Percentiles rank a stretch among this genome's conserved stretches.
These are phyloP conservation scores for Penicillium sp. DNA, from an alignment of 2,329 filamentous ascomycete species.

Conservation along the genomic window DNA sequence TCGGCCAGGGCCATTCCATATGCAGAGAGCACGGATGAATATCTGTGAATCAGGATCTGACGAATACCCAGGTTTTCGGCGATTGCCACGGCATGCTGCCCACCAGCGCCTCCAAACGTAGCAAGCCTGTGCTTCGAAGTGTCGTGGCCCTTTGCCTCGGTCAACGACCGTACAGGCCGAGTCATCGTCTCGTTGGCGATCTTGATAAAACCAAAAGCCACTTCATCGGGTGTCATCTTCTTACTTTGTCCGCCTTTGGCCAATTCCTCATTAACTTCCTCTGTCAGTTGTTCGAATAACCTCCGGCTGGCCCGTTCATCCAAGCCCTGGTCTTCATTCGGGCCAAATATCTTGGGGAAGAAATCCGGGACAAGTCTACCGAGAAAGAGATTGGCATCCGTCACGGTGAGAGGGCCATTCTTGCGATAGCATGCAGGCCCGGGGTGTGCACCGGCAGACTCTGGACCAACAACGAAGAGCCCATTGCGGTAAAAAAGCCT, in stretches of 20 bases:
- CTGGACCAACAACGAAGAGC: constrained; percentile 76
- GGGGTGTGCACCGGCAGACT: constrained; percentile 82
- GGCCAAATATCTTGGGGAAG: constrained; percentile 89
- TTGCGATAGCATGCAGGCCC: constrained; percentile 90
- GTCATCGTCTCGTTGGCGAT: constrained; percentile 92
- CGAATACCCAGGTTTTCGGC: constrained; percentile 74
- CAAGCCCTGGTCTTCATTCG: constrained; percentile 71
- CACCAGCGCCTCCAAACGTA: constrained; percentile 83
- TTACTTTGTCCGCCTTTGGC: constrained; percentile 37
- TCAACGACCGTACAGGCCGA: constrained; percentile 78
- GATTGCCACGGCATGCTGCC: constrained; percentile 88
- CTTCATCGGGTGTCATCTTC: constrained; percentile 67
- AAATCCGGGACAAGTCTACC: constrained; percentile 80
- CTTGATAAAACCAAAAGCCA: constrained; percentile 82
- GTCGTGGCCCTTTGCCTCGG: constrained; percentile 83
- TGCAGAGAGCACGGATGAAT: constrained; percentile 82
- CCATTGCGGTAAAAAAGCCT: constrained; percentile 40
- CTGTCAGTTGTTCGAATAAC: constrained; percentile 67
- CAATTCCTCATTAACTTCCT: constrained; percentile 62
- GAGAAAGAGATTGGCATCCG: constrained; percentile 82
- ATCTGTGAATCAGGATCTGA: constrained; percentile 77
- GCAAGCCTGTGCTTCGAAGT: constrained; percentile 79
- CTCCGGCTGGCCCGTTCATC: constrained; percentile 66
- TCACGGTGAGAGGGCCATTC: constrained; percentile 84
- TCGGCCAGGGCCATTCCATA: constrained; percentile 90